Conservation (phyloP, 2,329 filamentous ascomycete species). For the Xylaria hypoxylon region DNA sequence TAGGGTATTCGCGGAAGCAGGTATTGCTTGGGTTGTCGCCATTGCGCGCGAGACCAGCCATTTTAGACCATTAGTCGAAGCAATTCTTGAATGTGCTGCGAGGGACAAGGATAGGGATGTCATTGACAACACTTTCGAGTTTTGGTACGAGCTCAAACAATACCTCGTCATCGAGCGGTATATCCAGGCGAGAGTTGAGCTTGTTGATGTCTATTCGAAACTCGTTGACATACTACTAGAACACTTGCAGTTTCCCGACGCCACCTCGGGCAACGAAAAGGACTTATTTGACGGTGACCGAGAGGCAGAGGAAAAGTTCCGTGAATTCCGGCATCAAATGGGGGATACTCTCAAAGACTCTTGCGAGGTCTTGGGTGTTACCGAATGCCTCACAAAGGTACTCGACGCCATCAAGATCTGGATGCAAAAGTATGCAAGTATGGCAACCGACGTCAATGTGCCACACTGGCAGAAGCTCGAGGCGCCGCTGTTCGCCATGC, state of each 20-base stretch:
- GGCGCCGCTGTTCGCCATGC: constrained; percentile 92
- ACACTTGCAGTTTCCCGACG: constrained; percentile 86
- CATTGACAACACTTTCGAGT: constrained; percentile 92
- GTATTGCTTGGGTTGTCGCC: constrained; percentile 92
- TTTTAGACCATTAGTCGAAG: constrained; percentile 87
- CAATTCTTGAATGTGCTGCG: constrained; percentile 89
- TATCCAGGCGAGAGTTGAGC: constrained; percentile 79
- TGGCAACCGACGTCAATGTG: constrained; percentile 78
- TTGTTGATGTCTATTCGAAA: constrained; percentile 85
- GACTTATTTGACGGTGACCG: constrained; percentile 96
- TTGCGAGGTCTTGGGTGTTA: constrained; percentile 94
- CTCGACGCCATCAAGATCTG: constrained; percentile 87
- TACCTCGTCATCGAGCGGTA: constrained; percentile 93
- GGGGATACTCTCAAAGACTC: constrained; percentile 97
- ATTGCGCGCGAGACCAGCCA: constrained; percentile 85
- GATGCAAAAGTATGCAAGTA: constrained; percentile 83
- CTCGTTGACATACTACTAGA: constrained; percentile 93
- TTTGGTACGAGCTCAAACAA: constrained; percentile 99
- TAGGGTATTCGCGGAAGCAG: constrained; percentile 90
- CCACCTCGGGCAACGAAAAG: constrained; percentile 77
- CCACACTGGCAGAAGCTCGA: constrained; percentile 97
- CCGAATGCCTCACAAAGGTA: constrained; percentile 90
- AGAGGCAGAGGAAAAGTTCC: constrained; percentile 95
- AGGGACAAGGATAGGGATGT: constrained; percentile 90
- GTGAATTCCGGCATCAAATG: constrained; percentile 96